Evolutionary conservation across 768 basidiomycete species (phyloP).

Genomic region (Pulveroboletus frians): DNA sequence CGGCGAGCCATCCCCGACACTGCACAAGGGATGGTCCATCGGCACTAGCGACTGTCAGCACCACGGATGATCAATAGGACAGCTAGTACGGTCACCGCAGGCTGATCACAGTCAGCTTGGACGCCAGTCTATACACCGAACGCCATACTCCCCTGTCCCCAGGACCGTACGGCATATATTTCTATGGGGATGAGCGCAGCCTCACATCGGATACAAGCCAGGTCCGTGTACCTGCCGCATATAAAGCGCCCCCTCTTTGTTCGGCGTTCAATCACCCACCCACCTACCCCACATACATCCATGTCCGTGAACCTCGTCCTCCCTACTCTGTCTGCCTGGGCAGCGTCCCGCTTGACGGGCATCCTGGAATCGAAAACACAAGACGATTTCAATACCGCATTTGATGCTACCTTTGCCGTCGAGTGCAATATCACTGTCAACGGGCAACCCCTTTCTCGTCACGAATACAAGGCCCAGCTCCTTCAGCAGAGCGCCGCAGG

Average conservation of each 20-base stretch:
- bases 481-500: constrained; percentile 25
- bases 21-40: background rate
- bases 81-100: background rate
- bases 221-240: background rate
- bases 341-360: constrained; percentile 34
- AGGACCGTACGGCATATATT: background rate
- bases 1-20: background rate
- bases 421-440: constrained; percentile 38
- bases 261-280: background rate
- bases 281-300: background rate
- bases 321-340: constrained; percentile 40
- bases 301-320: constrained; percentile 33
- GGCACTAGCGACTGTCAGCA: background rate
- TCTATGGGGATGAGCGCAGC: background rate
- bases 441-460: constrained; percentile 34
- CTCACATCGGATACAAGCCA: background rate
- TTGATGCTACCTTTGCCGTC: constrained; percentile 38
- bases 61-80: background rate
- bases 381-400: constrained; percentile 32
- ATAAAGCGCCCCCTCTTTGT: constrained; percentile 9
- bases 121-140: constrained; percentile 7
- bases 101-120: background rate
- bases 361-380: constrained; percentile 37
- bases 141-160: background rate
- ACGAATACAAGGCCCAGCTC: constrained; percentile 37